Conservation (phyloP, 257 asterid genomes). For the Primulina eburnea region DNA sequence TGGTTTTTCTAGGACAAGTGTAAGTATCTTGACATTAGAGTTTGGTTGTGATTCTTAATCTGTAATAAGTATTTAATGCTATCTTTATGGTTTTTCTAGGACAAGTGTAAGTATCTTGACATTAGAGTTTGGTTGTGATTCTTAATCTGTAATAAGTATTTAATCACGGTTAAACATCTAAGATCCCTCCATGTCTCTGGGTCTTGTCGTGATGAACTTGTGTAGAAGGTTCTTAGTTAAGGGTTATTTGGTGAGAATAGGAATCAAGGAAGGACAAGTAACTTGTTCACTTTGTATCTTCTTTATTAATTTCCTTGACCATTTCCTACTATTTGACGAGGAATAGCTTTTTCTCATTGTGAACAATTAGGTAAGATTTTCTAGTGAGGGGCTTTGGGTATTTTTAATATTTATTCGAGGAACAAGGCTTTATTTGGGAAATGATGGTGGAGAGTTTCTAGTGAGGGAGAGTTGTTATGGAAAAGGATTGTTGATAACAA, state of each 20-base stretch:
- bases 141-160: not conserved
- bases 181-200: conserved; percentile 13
- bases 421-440: too few relatives aligned
- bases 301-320: not conserved
- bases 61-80: too few relatives aligned
- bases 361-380: not conserved
- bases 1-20: not conserved
- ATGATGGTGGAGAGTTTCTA: too few relatives aligned
- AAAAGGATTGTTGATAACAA: too few relatives aligned
- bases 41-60: conserved; percentile 12
- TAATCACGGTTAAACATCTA: conserved; percentile 7
- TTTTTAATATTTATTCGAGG: too few relatives aligned
- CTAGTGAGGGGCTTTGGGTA: too few relatives aligned
- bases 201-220: conserved; percentile 16
- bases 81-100: too few relatives aligned
- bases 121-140: too few relatives aligned
- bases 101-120: too few relatives aligned
- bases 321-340: conserved; percentile 3
- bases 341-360: not conserved
- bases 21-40: not conserved
- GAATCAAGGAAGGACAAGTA: not conserved
- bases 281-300: not conserved
- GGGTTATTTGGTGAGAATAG: not conserved
- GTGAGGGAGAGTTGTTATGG: too few relatives aligned
- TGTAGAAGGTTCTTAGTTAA: not conserved